Evolutionary conservation across 257 asterid genomes (phyloP).

Genomic region (Solanum peruvianum): DNA sequence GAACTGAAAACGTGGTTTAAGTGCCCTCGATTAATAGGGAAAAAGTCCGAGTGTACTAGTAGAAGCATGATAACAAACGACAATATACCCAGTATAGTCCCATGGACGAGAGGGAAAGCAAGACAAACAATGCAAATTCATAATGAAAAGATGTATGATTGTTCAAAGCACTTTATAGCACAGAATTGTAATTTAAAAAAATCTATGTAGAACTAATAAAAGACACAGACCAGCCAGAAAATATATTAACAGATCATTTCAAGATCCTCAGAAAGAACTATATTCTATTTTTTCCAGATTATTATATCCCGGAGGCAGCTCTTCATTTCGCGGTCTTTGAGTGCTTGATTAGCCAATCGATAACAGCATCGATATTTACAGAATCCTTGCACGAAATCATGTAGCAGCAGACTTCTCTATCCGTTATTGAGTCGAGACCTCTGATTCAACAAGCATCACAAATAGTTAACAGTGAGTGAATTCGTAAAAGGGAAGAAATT

Average conservation of each 20-base stretch:
- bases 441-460: constrained; percentile 12
- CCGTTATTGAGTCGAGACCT: constrained; percentile 42
- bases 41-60: background rate
- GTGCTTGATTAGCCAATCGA: constrained; percentile 83
- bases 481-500: background rate
- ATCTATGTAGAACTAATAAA: background rate
- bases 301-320: background rate
- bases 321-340: constrained; percentile 53
- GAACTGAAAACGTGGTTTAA: background rate
- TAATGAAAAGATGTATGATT: background rate
- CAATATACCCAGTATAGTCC: background rate
- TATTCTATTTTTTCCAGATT: background rate
- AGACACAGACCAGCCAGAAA: background rate
- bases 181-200: background rate
- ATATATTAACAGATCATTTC: background rate
- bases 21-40: background rate
- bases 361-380: constrained; percentile 62
- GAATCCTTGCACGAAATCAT: constrained; percentile 94
- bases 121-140: background rate
- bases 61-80: background rate
- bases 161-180: background rate
- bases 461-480: background rate
- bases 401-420: constrained; percentile 90
- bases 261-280: background rate
- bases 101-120: background rate